Base-by-base conservation (phyloP, 2,329 filamentous ascomycete genomes). In the Talaromyces sp. region DNA sequence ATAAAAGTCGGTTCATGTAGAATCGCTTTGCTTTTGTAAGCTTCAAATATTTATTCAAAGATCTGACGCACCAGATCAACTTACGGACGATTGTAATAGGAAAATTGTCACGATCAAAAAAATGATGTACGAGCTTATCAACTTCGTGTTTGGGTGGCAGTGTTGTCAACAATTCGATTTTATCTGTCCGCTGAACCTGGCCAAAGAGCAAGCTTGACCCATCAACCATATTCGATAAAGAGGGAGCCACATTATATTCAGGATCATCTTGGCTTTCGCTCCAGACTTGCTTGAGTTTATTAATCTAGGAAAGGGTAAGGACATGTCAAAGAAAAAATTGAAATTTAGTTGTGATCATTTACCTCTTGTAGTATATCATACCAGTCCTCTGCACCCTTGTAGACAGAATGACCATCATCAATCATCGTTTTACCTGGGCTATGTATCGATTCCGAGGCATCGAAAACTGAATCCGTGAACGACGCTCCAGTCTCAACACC, bases 131-230 rank as follows among this genome's bases (percentile, higher is more conserved):
- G 13, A 66, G 33, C 62, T 49, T 66, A 37, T 66, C 65, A 33
- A 58, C 57, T 33, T 64, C 45, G 43, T 90, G 87, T 73, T 93
- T 95, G 0, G 89, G 84, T 1, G 95, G 95, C 50, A 98, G 85
- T 60, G 90, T 88, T 31, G 89, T 86, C 68, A 96, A 86, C 8
- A 98, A 83, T 73, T 98, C 94, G n/a, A 85, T 80, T 71, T 91
- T 90, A 43, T 88, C 88, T 16, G 89, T 88, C 8, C 88, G 85
- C 57, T 89, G 83, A 68, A 84, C 84, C 2, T 89, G 87, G 60
- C 91, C 91, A 68, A 96, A 89, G 8, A 98, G 81, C 69, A 97
- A 89, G 0, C 90, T 89, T 3, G 90, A 91, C 1, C 90, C 90
- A n/a, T 83, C 79, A 41, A 83, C 81, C 37, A 78, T 77, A n/a